Base-by-base conservation (phyloP, 805 yeast species). In the Wickerhamiella nectarea region DNA sequence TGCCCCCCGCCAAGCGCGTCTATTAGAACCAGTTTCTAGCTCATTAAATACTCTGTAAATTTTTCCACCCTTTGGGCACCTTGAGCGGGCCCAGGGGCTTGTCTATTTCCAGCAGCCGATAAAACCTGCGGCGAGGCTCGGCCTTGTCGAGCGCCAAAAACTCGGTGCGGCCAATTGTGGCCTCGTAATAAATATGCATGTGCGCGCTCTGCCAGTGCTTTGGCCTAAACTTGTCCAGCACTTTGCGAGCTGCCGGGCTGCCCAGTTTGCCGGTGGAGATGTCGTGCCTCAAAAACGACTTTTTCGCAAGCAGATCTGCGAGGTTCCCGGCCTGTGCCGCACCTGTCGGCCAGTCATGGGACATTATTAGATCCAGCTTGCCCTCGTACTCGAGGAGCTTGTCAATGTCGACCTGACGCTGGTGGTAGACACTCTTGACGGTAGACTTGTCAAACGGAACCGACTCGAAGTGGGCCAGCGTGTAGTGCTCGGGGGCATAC, bases 1-100 rank as follows among this genome's bases (percentile, higher is more conserved):
- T 89, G 51, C 97, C 97, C 53, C 97, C 97, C 47, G 91, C 94
- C 46, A 78, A 81, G 68, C 89, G 98, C 76, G 86, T 85, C 50
- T 89, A 89, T 66, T 89, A 78, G 56, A n/a, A n/a, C n/a, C n/a
- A n/a, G n/a, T n/a, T n/a, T n/a, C n/a, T n/a, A n/a, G n/a, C n/a
- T n/a, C n/a, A n/a, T n/a, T n/a, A n/a, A n/a, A n/a, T n/a, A n/a
- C n/a, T n/a, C n/a, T n/a, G n/a, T n/a, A 39, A 18, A 11, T 20
- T 9, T 20, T 17, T 14, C 43, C 43, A 39, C 14, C 12, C 26
- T 29, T 31, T 22, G 29, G 28, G 28, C 20, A 21, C 15, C 21
- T 15, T 39, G 22, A 39, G 21, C 14, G 24, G 24, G 18, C 20
- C 20, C 28, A 8, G 6, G 38, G 8, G 19, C 18, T 80, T 60